Percentiles rank a stretch among this genome's conserved stretches.
phyloP scores from a whole-genome alignment of 495 filamentous ascomycete species.

The Trichoderma gamsii region DNA sequence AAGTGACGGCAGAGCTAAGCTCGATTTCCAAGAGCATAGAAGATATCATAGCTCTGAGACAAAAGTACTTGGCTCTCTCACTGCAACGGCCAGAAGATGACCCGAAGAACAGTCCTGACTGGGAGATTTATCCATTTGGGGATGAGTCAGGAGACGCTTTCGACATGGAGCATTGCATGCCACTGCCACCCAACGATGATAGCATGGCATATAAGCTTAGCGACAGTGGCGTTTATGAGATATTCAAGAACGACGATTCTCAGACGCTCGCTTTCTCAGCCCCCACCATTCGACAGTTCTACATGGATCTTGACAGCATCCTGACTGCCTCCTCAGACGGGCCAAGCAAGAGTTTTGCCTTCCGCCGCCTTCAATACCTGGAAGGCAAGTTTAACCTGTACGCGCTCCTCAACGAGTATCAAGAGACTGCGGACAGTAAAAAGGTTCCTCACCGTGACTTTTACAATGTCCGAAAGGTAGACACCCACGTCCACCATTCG shows the following conservation, averaged over 20 bases:
- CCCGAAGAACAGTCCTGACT: conserved; percentile 74
- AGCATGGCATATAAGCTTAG: conserved; percentile 73
- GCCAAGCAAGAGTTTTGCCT: conserved; percentile 94
- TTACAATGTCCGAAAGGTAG: conserved; percentile 97
- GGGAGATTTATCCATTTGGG: conserved; percentile 87
- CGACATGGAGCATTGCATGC: conserved; percentile 65
- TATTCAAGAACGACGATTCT: conserved; percentile 64
- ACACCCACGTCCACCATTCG: conserved; percentile 98
- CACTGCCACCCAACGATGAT: conserved; percentile 56
- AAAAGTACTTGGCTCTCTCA: conserved; percentile 85
- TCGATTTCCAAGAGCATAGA: conserved; percentile 84
- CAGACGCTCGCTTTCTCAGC: conserved; percentile 64
- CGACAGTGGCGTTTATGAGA: conserved; percentile 80
- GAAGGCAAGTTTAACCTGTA: conserved; percentile 97
- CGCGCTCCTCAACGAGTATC: conserved; percentile 85
- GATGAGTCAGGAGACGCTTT: conserved; percentile 78
- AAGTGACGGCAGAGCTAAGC: conserved; percentile 73
- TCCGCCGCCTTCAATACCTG: conserved; percentile 85
- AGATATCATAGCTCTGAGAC: conserved; percentile 72
- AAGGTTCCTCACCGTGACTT: conserved; percentile 96
- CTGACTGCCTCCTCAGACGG: conserved; percentile 84
- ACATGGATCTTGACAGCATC: conserved; percentile 87
- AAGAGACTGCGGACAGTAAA: conserved; percentile 97
- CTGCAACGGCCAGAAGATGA: conserved; percentile 74
- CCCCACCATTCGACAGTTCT: conserved; percentile 86